Base-by-base conservation (phyloP, 148 eudicot species). In the Rhododendron kiyosumense region DNA sequence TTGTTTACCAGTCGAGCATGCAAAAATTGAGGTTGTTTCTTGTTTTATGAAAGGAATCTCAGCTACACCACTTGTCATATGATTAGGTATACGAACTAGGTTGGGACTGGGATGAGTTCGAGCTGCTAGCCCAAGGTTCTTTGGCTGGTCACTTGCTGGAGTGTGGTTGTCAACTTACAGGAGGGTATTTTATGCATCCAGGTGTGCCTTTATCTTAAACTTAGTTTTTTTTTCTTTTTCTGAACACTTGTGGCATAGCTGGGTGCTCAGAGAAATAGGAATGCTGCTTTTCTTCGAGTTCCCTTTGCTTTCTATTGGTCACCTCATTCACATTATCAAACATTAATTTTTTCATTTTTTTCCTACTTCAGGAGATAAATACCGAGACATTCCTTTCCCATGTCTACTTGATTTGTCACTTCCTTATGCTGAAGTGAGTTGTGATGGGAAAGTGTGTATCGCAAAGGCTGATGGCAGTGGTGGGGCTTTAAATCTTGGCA, bases 131-230 rank as follows among this genome's bases (percentile, higher is more conserved):
- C 30, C 98, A 94, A 87, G 99, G 99, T 77, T 86, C 96, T 87
- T 88, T 97, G 87, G 99, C 98, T 73, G 99, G 98, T 49, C 99
- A 97, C 84, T 94, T 97, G 87, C 89, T 97, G 83, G 99, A 97
- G 90, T 97, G 99, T 86, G 99, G 99, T 83, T 96, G 99, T 91
- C 99, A 97, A 81, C 94, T 97, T 69, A 97, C 98, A 71, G 99
- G 99, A 87, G 99, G 99, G 83, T 97, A 95, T 90, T 94, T 93
- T 83, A 93, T 95, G 96, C 98, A 97, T 91, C 98, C 99, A 90
- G 98, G 99, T 95, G 69, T 49, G 79, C 8, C 82, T 48, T 67
- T 38, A 67, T 80, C 77, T 79, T 45, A 28, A 18, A 11, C 7
- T 11, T 67, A 28, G 38, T 80, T 41, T 69, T 36, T 84, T 41